Evolutionary conservation across 2,329 filamentous ascomycete species (phyloP).

Genomic region (Neonectria neomacrospora): DNA sequence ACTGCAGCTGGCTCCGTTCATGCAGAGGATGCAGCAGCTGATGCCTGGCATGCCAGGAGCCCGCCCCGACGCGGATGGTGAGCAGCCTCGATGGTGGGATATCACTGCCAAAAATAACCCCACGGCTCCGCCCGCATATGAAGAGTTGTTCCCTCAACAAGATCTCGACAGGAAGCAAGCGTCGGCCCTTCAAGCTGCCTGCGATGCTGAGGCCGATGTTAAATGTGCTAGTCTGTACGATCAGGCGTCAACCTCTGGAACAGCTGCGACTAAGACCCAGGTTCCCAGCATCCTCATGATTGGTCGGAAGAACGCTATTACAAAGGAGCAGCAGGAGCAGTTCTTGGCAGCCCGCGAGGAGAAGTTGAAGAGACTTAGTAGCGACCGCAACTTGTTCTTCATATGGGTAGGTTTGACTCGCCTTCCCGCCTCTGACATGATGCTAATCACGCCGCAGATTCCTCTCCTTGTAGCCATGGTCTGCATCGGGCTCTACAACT

Average conservation of each 20-base stretch:
- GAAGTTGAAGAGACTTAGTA: constrained; percentile 71
- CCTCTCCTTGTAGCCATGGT: constrained; percentile 61
- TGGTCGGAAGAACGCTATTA: constrained; percentile 71
- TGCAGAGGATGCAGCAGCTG: constrained; percentile 77
- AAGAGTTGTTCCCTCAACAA: constrained; percentile 77
- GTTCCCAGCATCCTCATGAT: constrained; percentile 64
- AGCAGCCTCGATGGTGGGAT: constrained; percentile 71
- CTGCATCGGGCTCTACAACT: constrained; percentile 62
- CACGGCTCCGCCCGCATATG: constrained; percentile 76
- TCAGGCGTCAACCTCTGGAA: constrained; percentile 50
- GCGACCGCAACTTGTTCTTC: constrained; percentile 74
- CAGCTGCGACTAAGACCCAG: constrained; percentile 54
- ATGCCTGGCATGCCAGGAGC: constrained; percentile 71
- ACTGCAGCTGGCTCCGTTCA: constrained; percentile 65
- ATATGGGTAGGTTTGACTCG: constrained; percentile 67
- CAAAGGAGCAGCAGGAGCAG: constrained; percentile 72
- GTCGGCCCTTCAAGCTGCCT: constrained; percentile 67
- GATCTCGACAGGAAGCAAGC: constrained; percentile 66
- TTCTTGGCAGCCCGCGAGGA: constrained; percentile 69
- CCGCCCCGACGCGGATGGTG: constrained; percentile 60
- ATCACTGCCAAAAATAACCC: constrained; percentile 62
- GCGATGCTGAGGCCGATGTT: constrained; percentile 67
- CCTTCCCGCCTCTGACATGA: neutral
- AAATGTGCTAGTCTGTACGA: constrained; percentile 68
- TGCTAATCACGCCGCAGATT: constrained; percentile 54